Evolutionary conservation across 306 rosid species (phyloP), one percentile per base, ranked within the genome.

Genomic region (Cicer pinnatifidum): DNA sequence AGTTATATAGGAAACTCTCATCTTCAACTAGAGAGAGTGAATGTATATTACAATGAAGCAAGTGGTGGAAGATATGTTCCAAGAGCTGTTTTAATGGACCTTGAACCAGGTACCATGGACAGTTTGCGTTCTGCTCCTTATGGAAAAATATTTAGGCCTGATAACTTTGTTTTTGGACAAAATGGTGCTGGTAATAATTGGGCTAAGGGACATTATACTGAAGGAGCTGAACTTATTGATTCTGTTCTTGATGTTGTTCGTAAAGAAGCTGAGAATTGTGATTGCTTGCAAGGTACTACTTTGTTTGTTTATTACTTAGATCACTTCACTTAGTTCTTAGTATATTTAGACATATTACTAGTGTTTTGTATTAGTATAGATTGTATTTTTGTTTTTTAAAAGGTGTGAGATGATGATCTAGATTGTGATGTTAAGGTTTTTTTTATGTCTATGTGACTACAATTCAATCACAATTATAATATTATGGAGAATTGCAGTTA

Each of bases 81-180:
- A 2, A 77, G 97, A 78, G 97, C 97, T 41, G 96, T 92, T 76
- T 57, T 92, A 4, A 67, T 92, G 90, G 97, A 92, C 81, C 97
- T 92, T 46, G 97, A 92, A 72, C 97, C 97, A 2, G 97, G 97
- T 4, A 92, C 97, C 71, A 92, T 89, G 97, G 97, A 92, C 76
- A 89, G 93, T 83, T 76, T 92, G 59, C 83, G 93, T 8, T 79
- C 93, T 7, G 89, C 96, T 76, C 89, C 97, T 77, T 86, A 65
- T 64, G 97, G 97, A 11, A 84, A 86, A 45, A 87, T 92, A 48
- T 92, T 88, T 68, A 85, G 97, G 66, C 97, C 96, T 9, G 97
- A 92, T 77, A 92, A 92, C 85, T 92, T 89, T 28, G 96, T 92
- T 23, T 92, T 92, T 2, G 96, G 97, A 8, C 93, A 92, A 65